A percentile compares a stretch with the other conserved stretches of the same genome.
Conservation (phyloP, 2,329 filamentous ascomycete genomes). For the Aspergillus niger region DNA sequence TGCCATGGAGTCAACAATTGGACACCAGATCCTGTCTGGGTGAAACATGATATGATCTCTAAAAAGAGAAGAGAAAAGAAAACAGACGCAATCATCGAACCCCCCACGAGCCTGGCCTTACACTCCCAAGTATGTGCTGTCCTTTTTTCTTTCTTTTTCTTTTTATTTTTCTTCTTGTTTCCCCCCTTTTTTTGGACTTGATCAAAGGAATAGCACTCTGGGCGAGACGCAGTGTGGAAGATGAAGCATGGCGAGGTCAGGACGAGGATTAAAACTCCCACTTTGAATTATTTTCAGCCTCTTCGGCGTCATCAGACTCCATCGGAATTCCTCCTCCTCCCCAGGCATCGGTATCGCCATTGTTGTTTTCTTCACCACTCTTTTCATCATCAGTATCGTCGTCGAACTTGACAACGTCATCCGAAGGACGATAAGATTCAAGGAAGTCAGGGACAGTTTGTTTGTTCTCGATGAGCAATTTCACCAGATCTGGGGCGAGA, state of each 20-base stretch:
- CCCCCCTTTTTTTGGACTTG: no score
- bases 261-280: slow-evolving; percentile 5
- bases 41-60: not conserved
- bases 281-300: not conserved
- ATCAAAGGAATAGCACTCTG: not conserved
- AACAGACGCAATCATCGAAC: not conserved
- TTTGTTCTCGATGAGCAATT: slow-evolving; percentile 76
- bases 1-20: not conserved
- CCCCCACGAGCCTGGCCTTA: not conserved
- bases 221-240: not conserved
- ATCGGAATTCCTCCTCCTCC: slow-evolving; percentile 16
- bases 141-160: no score
- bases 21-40: not conserved
- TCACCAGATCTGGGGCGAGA: slow-evolving; percentile 72
- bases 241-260: not conserved
- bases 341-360: slow-evolving; percentile 19
- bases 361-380: slow-evolving; percentile 20
- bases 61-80: not conserved
- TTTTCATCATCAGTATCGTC: slow-evolving; percentile 55
- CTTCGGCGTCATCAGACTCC: not conserved
- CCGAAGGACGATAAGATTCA: slow-evolving; percentile 53
- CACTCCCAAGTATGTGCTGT: not conserved
- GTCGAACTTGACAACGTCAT: slow-evolving; percentile 50
- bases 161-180: no score
- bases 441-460: slow-evolving; percentile 85